Evolutionary conservation across 805 yeast genomes (phyloP).

Genomic region (Kuraishia piskuri): DNA sequence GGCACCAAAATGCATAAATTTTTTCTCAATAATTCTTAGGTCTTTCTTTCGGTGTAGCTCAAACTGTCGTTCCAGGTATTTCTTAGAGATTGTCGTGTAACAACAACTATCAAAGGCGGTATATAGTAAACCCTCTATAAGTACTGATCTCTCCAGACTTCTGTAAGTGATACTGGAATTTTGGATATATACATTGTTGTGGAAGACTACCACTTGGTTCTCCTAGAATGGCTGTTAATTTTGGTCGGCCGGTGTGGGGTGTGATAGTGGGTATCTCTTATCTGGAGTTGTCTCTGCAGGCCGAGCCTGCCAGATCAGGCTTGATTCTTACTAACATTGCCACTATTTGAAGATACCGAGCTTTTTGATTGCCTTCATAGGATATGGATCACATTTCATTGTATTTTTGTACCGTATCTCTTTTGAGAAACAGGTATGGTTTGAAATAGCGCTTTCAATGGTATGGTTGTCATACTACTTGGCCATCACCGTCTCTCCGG

Average conservation of each 20-base stretch:
- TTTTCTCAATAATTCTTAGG: background rate
- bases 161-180: background rate
- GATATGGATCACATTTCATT: conserved; percentile 53
- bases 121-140: too few relatives aligned
- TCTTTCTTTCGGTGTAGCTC: too few relatives aligned
- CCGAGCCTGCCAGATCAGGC: background rate
- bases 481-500: conserved; percentile 65
- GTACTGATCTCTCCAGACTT: too few relatives aligned
- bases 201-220: background rate
- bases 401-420: conserved; percentile 39
- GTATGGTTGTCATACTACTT: conserved; percentile 68
- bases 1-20: background rate
- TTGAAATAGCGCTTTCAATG: conserved; percentile 39
- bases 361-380: conserved; percentile 45
- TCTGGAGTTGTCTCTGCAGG: background rate
- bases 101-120: background rate
- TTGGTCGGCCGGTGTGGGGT: background rate
- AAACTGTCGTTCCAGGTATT: background rate
- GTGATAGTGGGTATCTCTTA: background rate
- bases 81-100: background rate
- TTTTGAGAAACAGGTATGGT: conserved; percentile 30
- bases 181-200: background rate
- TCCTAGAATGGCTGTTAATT: background rate
- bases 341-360: conserved; percentile 48
- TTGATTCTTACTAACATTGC: background rate